Percentiles rank a stretch among this genome's conserved stretches.
Evolutionary conservation across 2,329 filamentous ascomycete species (phyloP).

Genomic region (Torrubiella hemipterigena): DNA sequence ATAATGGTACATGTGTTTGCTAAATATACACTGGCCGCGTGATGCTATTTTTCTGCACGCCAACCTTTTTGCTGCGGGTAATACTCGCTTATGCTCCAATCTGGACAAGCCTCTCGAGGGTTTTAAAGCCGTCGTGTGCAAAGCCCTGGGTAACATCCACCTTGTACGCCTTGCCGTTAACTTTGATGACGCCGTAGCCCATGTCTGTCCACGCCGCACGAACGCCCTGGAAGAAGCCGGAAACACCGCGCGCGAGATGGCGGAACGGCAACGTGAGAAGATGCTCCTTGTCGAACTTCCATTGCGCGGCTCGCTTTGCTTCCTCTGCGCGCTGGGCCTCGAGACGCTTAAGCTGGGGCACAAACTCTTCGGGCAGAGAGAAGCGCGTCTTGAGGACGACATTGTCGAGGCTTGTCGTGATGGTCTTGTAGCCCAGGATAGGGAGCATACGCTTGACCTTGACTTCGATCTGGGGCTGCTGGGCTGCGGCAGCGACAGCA

Average conservation of each 20-base stretch:
- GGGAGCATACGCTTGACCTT: slow-evolving; percentile 37
- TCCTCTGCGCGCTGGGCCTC: slow-evolving; percentile 22
- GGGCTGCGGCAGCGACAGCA: slow-evolving; percentile 6
- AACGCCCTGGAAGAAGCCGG: slow-evolving; percentile 30
- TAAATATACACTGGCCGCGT: too few relatives aligned
- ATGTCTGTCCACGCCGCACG: slow-evolving; percentile 41
- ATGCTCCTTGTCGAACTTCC: slow-evolving; percentile 41
- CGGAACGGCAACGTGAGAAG: slow-evolving; percentile 47
- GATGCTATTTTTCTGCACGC: too few relatives aligned
- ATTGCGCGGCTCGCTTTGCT: slow-evolving; percentile 22
- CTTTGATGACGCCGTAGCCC: slow-evolving; percentile 39
- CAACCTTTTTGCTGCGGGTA: too few relatives aligned
- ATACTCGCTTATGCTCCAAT: too few relatives aligned
- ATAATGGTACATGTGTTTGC: too few relatives aligned
- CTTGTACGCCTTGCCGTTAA: slow-evolving; percentile 39
- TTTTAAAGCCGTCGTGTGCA: slow-evolving; percentile 45
- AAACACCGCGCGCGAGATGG: slow-evolving; percentile 29
- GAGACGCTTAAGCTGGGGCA: slow-evolving; percentile 20
- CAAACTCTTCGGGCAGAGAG: slow-evolving; percentile 23
- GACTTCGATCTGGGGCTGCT: slow-evolving; percentile 38
- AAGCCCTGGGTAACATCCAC: slow-evolving; percentile 45
- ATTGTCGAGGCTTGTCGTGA: slow-evolving; percentile 21
- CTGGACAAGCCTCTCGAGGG: slow-evolving; percentile 41
- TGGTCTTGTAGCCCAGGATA: slow-evolving; percentile 29
- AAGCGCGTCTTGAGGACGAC: slow-evolving; percentile 24